Evolutionary conservation across 176 grass and related monocot genomes (phyloP).

Genomic region (Bromus sterilis): DNA sequence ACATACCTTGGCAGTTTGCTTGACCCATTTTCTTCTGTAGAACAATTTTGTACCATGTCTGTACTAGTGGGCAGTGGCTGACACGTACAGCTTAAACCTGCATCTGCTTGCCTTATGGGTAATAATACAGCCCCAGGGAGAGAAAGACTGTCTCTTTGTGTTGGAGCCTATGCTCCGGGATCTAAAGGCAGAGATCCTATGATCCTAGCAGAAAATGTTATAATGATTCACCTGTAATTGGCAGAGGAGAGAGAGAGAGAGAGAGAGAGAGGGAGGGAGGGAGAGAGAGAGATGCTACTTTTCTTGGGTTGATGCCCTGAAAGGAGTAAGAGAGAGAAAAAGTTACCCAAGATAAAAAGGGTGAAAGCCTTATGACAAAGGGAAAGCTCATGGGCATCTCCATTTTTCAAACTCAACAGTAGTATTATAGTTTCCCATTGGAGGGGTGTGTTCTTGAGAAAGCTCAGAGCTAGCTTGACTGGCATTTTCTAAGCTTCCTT

Average conservation of each 20-base stretch:
- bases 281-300: neutral
- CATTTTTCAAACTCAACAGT: conserved; percentile 33
- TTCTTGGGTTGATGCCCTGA: conserved; percentile 14
- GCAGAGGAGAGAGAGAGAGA: neutral
- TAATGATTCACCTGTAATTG: conserved; percentile 17
- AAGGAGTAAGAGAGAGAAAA: conserved; percentile 25
- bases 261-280: too few relatives aligned
- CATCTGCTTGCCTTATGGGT: neutral
- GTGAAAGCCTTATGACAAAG: conserved; percentile 27
- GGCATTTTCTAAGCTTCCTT: conserved; percentile 15
- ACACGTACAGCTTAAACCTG: neutral
- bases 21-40: conserved; percentile 13
- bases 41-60: conserved; percentile 30
- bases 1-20: conserved; percentile 21
- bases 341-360: conserved; percentile 32
- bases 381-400: conserved; percentile 28
- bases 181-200: conserved; percentile 30
- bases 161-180: conserved; percentile 22
- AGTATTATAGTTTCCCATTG: conserved; percentile 18
- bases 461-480: conserved; percentile 8
- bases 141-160: conserved; percentile 26
- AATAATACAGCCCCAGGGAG: conserved; percentile 6
- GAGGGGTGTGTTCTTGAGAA: conserved; percentile 37
- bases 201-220: conserved; percentile 27
- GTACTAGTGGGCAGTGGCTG: neutral